A percentile compares a stretch with the other conserved stretches of the same genome.
These are phyloP conservation scores for Candida alai DNA, from an alignment of 805 yeast species.

Conservation along the genomic window DNA sequence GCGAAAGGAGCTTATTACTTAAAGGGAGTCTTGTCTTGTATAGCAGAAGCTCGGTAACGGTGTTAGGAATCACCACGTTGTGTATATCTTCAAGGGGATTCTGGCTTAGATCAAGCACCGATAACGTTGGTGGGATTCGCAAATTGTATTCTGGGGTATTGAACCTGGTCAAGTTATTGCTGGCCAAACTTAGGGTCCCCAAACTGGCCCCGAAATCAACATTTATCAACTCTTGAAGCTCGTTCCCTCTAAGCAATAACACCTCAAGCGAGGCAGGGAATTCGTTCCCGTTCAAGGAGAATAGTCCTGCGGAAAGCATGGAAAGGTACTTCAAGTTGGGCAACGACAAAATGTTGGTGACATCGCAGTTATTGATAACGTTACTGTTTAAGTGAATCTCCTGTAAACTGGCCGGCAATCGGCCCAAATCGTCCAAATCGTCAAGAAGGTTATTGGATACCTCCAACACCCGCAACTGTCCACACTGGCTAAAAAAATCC, in stretches of 20 bases:
- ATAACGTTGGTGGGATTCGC: slow-evolving; percentile 1
- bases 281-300: slow-evolving; percentile 12
- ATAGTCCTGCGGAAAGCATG: slow-evolving; percentile 18
- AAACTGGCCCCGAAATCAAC: slow-evolving; percentile 13
- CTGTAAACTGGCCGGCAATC: slow-evolving; percentile 14
- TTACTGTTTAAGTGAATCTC: slow-evolving; percentile 18
- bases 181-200: not conserved
- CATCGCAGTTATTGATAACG: slow-evolving; percentile 17
- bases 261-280: slow-evolving; percentile 16
- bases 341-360: slow-evolving; percentile 14
- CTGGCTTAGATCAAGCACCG: not conserved
- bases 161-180: slow-evolving; percentile 2
- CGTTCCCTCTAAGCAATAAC: slow-evolving; percentile 15
- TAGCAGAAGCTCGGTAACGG: not conserved
- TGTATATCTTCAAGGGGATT: slow-evolving; percentile 1
- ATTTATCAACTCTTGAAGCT: slow-evolving; percentile 12
- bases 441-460: slow-evolving; percentile 17
- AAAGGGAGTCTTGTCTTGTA: not conserved
- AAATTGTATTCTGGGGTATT: slow-evolving; percentile 1
- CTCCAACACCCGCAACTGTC: slow-evolving; percentile 10
- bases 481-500: slow-evolving; percentile 12
- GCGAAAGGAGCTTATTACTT: slow-evolving; percentile 1
- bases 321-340: slow-evolving; percentile 14
- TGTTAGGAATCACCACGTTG: not conserved
- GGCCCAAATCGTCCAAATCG: slow-evolving; percentile 22